Evolutionary conservation across 2,329 filamentous ascomycete genomes (phyloP).

Genomic region (Pestalotiopsis sp.): DNA sequence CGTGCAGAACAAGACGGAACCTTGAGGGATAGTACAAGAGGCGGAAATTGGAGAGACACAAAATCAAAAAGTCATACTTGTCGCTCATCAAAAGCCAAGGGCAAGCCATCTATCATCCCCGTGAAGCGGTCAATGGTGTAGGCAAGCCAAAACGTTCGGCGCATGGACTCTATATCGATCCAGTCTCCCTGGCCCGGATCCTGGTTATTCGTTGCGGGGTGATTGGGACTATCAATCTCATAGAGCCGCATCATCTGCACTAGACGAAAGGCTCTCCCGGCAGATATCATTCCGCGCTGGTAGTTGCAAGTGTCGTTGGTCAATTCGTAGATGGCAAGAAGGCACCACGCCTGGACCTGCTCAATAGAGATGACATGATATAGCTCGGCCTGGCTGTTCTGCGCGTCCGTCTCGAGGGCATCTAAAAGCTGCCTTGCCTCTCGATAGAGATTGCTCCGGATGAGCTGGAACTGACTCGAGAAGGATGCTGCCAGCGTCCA

Average conservation of each 20-base stretch:
- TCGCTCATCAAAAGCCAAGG: background rate
- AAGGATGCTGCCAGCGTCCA: slow-evolving; percentile 30
- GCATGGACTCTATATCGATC: slow-evolving; percentile 15
- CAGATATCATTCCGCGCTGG: background rate
- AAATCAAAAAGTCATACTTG: background rate
- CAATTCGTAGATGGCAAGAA: background rate
- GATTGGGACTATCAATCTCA: background rate
- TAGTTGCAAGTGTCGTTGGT: background rate
- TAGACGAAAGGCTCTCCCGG: background rate
- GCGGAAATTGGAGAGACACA: no score
- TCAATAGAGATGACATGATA: background rate
- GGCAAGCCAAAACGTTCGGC: slow-evolving; percentile 20
- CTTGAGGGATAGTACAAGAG: no score
- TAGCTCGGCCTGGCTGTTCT: background rate
- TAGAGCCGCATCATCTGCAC: background rate
- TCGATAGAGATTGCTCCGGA: slow-evolving; percentile 23
- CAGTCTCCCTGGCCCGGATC: slow-evolving; percentile 15
- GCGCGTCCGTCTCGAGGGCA: background rate
- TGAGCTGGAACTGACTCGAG: slow-evolving; percentile 29
- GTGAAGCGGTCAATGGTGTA: slow-evolving; percentile 18
- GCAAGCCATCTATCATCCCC: background rate
- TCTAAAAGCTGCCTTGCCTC: slow-evolving; percentile 11
- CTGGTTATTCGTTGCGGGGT: slow-evolving; percentile 13
- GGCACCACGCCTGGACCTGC: background rate
- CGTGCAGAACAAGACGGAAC: no score